phyloP scores from a whole-genome alignment of 495 filamentous ascomycete genomes.

The Corynascus novoguineensis region DNA sequence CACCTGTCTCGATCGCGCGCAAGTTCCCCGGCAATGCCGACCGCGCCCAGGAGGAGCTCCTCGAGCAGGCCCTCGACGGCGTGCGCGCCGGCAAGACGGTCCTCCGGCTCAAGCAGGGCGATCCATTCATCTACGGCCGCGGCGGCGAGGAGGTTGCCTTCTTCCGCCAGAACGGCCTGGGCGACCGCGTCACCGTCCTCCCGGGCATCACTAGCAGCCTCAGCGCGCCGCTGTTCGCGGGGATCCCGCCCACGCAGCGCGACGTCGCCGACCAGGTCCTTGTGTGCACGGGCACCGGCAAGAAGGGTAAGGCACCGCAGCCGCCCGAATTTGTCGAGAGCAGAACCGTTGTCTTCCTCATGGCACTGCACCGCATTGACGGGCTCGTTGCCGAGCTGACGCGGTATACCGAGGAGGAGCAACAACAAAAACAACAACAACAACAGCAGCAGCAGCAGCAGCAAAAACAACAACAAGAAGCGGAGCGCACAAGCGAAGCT shows the following conservation, averaged over 20 bases:
- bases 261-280: slow-evolving; percentile 88
- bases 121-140: slow-evolving; percentile 92
- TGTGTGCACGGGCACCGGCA: slow-evolving; percentile 89
- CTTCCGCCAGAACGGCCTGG: slow-evolving; percentile 67
- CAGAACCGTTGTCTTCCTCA: slow-evolving; percentile 89
- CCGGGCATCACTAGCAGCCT: slow-evolving; percentile 88
- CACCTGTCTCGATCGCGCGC: slow-evolving; percentile 83
- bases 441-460: too few species aligned
- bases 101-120: slow-evolving; percentile 88
- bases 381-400: slow-evolving; percentile 65
- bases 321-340: slow-evolving; percentile 72
- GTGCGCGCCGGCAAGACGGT: slow-evolving; percentile 70
- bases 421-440: slow-evolving; percentile 28
- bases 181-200: slow-evolving; percentile 53
- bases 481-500: not conserved
- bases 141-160: slow-evolving; percentile 91
- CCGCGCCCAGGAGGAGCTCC: slow-evolving; percentile 82
- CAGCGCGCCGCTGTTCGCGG: slow-evolving; percentile 80
- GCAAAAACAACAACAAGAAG: too few species aligned
- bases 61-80: slow-evolving; percentile 69
- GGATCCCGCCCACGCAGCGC: slow-evolving; percentile 81
- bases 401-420: slow-evolving; percentile 28
- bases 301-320: slow-evolving; percentile 76
- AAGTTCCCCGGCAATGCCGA: slow-evolving; percentile 98
- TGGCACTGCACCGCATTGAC: slow-evolving; percentile 82